Evolutionary conservation across 768 basidiomycete genomes (phyloP).

Genomic region (Termitomyces sp.): DNA sequence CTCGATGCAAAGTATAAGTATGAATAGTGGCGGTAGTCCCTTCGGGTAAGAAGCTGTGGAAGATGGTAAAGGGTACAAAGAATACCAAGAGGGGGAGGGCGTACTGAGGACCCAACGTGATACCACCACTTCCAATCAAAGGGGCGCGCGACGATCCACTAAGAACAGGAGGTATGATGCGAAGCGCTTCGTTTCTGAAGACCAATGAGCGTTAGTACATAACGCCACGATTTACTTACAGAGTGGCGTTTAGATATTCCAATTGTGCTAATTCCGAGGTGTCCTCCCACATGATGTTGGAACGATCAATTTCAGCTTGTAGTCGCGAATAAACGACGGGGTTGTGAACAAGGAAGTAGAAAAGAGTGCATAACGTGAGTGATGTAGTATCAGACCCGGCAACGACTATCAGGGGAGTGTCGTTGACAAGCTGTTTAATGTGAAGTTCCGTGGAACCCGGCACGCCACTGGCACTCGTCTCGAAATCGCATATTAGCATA

Average conservation of each 20-base stretch:
- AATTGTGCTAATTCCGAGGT: not conserved
- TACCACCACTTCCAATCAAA: not conserved
- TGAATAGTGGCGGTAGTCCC: slow-evolving; percentile 32
- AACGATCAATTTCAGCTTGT: slow-evolving; percentile 5
- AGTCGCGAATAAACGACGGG: slow-evolving; percentile 9
- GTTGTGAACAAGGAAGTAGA: slow-evolving; percentile 14
- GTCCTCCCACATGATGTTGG: not conserved
- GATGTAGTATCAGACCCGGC: slow-evolving; percentile 16
- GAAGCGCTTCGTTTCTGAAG: slow-evolving; percentile 30
- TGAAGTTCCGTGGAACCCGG: not conserved
- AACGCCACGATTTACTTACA: slow-evolving; percentile 20
- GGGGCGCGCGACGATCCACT: slow-evolving; percentile 26
- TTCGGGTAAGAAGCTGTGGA: slow-evolving; percentile 30
- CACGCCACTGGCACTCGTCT: not conserved
- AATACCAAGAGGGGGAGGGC: not conserved
- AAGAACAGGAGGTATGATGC: slow-evolving; percentile 30
- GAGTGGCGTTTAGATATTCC: slow-evolving; percentile 23
- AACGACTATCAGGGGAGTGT: slow-evolving; percentile 9
- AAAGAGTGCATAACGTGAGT: slow-evolving; percentile 11
- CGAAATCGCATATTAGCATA: not conserved
- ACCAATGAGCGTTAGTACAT: not conserved
- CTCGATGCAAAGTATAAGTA: slow-evolving; percentile 31
- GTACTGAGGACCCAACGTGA: slow-evolving; percentile 16
- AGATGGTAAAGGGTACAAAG: not conserved
- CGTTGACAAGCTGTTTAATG: slow-evolving; percentile 14